phyloP scores from a whole-genome alignment of 108 stramenopile species.

The Cyclotella sp. region DNA sequence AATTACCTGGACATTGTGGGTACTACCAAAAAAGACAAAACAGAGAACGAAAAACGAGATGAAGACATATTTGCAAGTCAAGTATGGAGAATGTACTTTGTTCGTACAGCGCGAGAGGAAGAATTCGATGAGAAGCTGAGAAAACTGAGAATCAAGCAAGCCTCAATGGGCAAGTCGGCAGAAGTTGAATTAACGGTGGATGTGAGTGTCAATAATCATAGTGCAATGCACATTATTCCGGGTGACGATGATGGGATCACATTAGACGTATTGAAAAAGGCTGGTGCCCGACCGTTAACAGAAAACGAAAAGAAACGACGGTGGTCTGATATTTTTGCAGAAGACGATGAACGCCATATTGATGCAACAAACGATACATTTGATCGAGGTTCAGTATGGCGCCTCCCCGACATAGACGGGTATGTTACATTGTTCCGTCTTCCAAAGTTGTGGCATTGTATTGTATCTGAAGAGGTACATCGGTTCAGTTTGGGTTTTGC shows the following conservation, averaged over 20 bases:
- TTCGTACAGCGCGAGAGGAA: constrained; percentile 59
- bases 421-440: constrained; percentile 52
- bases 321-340: constrained; percentile 42
- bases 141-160: constrained; percentile 62
- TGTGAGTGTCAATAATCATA: constrained; percentile 37
- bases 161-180: constrained; percentile 59
- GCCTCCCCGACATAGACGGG: constrained; percentile 49
- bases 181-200: constrained; percentile 48
- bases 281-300: constrained; percentile 46
- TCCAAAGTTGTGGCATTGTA: constrained; percentile 51
- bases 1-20: constrained; percentile 43
- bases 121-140: constrained; percentile 74
- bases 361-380: not conserved
- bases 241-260: constrained; percentile 50
- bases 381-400: constrained; percentile 46
- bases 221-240: constrained; percentile 56
- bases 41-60: not conserved
- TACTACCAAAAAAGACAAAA: constrained; percentile 4
- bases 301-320: constrained; percentile 38
- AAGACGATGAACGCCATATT: constrained; percentile 7
- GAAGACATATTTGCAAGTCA: constrained; percentile 45
- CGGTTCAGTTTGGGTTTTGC: constrained; percentile 58
- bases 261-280: constrained; percentile 42
- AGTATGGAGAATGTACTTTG: constrained; percentile 51
- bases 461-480: constrained; percentile 55